Evolutionary conservation across 768 basidiomycete genomes (phyloP), one percentile per base, ranked within the genome.

Genomic region (Leucocoprinus birnbaumii): DNA sequence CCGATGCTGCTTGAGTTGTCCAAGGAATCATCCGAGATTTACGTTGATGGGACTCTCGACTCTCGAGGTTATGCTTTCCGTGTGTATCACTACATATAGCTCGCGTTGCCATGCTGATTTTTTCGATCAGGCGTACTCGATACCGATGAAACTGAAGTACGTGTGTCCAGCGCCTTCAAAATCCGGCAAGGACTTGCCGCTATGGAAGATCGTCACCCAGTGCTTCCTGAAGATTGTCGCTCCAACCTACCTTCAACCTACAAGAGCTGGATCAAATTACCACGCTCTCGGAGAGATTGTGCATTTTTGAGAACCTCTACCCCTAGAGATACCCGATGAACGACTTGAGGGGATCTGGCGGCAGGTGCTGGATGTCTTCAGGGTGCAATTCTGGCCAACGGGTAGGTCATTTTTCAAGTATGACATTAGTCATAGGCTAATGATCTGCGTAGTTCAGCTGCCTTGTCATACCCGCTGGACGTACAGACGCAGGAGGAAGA

Each of bases 131-230:
- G 88, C 94, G 0, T 94, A 91, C 62, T 83, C 90, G 3, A 87
- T 96, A 31, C 94, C 96, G 1, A 84, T 98, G 66, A 94, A 94
- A 64, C 73, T 98, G 59, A 95, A 95, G 70, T 96, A 98, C 59
- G 93, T 95, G 34, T 97, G 95, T 67, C 95, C 96, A 0, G 73
- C 89, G 0, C 82, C 96, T 0, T 93, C 89, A 38, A 94, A 87
- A 65, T 92, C 84, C 64, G 93, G 91, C 2, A 87, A 91, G 51
- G 96, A 95, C 63, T 72, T 69, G 19, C 94, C 95, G 0, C 72
- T 99, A 2, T 98, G 96, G 96, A 95, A 94, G 72, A 94, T 92
- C 0, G 95, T 93, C n/a, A 93, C 89, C 1, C 80, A 77, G 13
- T 85, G 78, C 62, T 92, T 92, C 68, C 72, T 94, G 63, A 75